Conservation (phyloP, 208 protist species). For the Leishmania mexicana region DNA sequence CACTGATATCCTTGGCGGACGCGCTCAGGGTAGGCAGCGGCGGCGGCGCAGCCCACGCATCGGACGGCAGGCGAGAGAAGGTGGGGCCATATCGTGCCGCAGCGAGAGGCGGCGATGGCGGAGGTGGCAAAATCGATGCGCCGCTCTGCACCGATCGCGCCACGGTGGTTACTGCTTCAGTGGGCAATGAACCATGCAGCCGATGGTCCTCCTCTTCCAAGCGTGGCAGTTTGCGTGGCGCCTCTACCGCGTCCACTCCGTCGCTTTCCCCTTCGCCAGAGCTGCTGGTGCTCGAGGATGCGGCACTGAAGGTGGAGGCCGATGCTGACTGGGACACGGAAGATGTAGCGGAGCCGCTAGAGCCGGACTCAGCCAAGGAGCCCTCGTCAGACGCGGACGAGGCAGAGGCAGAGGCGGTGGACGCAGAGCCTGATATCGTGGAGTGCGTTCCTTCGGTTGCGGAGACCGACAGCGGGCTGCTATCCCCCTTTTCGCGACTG, state of each 20-base stretch:
- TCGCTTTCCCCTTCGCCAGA: conserved; percentile 5
- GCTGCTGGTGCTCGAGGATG: background rate
- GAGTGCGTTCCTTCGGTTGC: background rate
- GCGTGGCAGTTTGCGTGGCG: conserved; percentile 21
- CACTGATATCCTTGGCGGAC: conserved; percentile 27
- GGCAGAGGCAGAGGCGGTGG: conserved; percentile 1
- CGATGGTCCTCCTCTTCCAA: conserved; percentile 9
- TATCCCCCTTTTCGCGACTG: background rate
- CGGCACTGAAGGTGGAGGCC: background rate
- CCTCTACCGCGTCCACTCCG: background rate
- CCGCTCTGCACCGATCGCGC: background rate
- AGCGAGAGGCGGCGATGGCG: background rate
- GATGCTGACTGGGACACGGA: background rate
- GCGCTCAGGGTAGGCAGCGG: conserved; percentile 32
- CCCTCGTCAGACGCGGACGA: background rate
- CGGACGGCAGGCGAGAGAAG: background rate
- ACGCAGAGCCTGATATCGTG: background rate
- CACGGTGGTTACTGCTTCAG: background rate
- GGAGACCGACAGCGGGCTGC: background rate
- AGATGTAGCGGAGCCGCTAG: background rate
- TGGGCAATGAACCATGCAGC: background rate
- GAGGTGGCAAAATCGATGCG: conserved; percentile 1
- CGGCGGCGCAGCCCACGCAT: conserved; percentile 9
- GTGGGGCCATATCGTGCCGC: conserved; percentile 20
- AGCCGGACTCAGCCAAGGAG: background rate